Base-by-base conservation (phyloP, 495 filamentous ascomycete genomes). In the Aspergillus campestris region DNA sequence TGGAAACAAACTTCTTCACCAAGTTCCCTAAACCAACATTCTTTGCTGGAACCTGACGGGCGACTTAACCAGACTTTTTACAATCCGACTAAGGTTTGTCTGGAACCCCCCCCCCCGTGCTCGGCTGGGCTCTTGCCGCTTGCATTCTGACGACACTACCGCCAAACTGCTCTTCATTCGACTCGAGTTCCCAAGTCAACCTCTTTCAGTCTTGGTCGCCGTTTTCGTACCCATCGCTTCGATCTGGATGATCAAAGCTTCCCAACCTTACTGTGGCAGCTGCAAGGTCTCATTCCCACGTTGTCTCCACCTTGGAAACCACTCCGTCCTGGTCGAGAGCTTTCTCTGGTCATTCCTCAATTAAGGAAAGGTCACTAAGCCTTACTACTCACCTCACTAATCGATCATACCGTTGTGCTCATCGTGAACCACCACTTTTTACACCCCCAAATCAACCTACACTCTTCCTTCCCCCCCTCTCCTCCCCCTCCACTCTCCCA, bases 91-190 rank as follows among this genome's bases (percentile, higher is more conserved):
- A 48, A 64, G 58, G 50, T 65, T 68, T 52, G 66, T 55, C 49
- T 64, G 61, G 42, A 63, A 62, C 45, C 18, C 18, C 18, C 45
- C 18, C 18, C 18, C 18, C 18, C 65, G 55, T 42, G 61, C 56
- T 45, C 64, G 57, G 49, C 31, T 57, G 44, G 44, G 49, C 53
- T 55, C 45, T 50, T 51, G 58, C 62, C 51, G 59, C 58, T 60
- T 61, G 61, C 57, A 53, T 52, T 56, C 57, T 65, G 59, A 65
- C 61, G 57, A 61, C 61, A 62, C 59, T 55, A 58, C 56, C 49
- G 41, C 47, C 43, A 24, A 24, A 24, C 18, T 24, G 11, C 46
- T 29, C 10, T 18, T 34, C 18, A 24, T 24, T 24, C 18, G 4
- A 24, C 18, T 24, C 18, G 18, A 24, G 18, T 24, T 50, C 24